These are phyloP conservation scores for Phaeophleospora eucalypticola DNA, from an alignment of 2,329 filamentous ascomycete genomes.

Conservation along the genomic window DNA sequence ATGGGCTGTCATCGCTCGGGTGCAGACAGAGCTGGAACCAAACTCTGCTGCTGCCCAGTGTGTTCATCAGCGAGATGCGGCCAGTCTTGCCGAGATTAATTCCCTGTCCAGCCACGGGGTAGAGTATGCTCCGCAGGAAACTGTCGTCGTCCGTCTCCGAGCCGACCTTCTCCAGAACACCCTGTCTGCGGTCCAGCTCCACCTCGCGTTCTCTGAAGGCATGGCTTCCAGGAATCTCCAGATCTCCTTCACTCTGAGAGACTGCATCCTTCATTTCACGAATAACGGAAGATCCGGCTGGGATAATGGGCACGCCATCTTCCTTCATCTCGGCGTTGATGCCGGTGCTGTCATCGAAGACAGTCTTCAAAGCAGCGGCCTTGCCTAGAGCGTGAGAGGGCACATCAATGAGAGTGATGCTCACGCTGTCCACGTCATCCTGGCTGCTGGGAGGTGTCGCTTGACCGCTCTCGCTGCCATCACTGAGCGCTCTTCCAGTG, in stretches of 20 bases:
- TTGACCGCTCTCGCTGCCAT: conserved; percentile 56
- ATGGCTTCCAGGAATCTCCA: conserved; percentile 68
- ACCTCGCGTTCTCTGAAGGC: conserved; percentile 69
- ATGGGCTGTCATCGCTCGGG: conserved; percentile 80
- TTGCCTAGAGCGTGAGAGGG: conserved; percentile 77
- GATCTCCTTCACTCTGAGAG: conserved; percentile 68
- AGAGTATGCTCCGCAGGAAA: conserved; percentile 76
- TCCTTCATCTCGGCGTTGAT: conserved; percentile 98
- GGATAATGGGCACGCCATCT: conserved; percentile 74
- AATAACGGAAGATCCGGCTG: conserved; percentile 74
- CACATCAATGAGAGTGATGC: conserved; percentile 82
- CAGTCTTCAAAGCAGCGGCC: conserved; percentile 79
- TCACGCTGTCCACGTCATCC: conserved; percentile 77
- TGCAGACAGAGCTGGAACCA: conserved; percentile 95
- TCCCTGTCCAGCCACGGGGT: conserved; percentile 73
- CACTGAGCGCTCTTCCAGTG: conserved; percentile 60
- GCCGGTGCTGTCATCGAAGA: conserved; percentile 88
- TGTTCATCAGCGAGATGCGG: conserved; percentile 70
- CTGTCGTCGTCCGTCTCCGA: conserved; percentile 76
- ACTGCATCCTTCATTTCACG: conserved; percentile 85
- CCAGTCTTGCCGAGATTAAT: conserved; percentile 73
- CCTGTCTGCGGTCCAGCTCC: conserved; percentile 75
- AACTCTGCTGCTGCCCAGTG: conserved; percentile 77
- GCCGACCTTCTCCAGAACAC: conserved; percentile 79
- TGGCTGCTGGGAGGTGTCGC: conserved; percentile 60